Base-by-base conservation (phyloP, 2,329 filamentous ascomycete species). In the Didymella arachidicola region DNA sequence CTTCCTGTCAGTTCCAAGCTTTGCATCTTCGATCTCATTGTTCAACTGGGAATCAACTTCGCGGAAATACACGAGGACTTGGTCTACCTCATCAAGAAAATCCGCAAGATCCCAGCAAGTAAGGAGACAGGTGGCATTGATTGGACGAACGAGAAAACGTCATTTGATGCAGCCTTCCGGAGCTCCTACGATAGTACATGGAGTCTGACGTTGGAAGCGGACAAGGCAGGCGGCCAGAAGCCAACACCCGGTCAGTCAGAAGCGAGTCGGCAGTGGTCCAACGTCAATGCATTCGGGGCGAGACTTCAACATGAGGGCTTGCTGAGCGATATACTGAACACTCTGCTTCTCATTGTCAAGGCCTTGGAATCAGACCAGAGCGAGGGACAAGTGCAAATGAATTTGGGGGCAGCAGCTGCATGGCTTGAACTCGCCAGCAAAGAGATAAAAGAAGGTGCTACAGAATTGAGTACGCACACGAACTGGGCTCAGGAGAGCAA, bases 381-480 rank as follows among this genome's bases (percentile, higher is more conserved):
- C 32, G 19, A 16, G 18, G 32, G 30, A 32, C 46, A 49, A 29
- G 19, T 49, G 46, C 18, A 49, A 14, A 38, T 38, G 30, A 36
- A 49, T 7, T 22, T 49, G 11, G 46, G 29, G 2, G 46, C 46
- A 7, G 25, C 46, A 38, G 46, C 46, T 14, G 32, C 46, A 27
- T 49, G 46, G 46, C 30, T 38, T 19, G 46, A 49, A 27, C 12
- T 38, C 34, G 46, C 46, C 10, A 30, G 46, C 18, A 49, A 36
- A n/a, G 46, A 49, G 19, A 49, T 49, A 16, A 49, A 18, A 32
- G 46, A 36, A 6, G 18, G 19, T 29, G 46, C 46, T 25, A 12
- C 18, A 29, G 10, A 2, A 12, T n/a, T 19, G 1, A 27, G 26
- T 10, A 6, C 26, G 18, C 27, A 45, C 10, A 45, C 27, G 4